Percentiles rank a stretch among this genome's conserved stretches.
Evolutionary conservation across 331 rosid species (phyloP).

Genomic region (Telfairia occidentalis): DNA sequence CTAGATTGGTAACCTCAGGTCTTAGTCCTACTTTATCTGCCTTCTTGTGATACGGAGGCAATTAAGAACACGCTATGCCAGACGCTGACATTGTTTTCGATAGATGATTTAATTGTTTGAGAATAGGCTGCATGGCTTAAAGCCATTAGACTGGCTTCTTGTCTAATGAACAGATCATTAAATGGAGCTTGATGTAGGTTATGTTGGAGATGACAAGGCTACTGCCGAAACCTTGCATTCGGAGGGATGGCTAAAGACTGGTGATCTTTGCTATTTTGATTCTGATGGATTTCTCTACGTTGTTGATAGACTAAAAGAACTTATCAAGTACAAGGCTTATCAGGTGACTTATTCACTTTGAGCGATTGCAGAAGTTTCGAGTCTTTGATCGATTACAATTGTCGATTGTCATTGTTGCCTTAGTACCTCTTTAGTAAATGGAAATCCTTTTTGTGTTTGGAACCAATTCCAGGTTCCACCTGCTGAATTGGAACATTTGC

Average conservation of each 20-base stretch:
- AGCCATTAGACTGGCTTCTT: background rate
- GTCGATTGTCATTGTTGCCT: background rate
- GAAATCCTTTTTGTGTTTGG: background rate
- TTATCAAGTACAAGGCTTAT: slow-evolving; percentile 84
- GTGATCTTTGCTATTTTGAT: slow-evolving; percentile 87
- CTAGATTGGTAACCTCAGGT: background rate
- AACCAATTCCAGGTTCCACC: slow-evolving; percentile 69
- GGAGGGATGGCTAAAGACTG: slow-evolving; percentile 84
- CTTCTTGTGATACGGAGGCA: background rate
- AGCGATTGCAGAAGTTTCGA: background rate
- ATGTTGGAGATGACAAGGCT: slow-evolving; percentile 66
- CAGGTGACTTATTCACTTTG: slow-evolving; percentile 35
- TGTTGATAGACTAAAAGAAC: slow-evolving; percentile 75
- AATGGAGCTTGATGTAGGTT: slow-evolving; percentile 37
- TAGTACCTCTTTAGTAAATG: background rate
- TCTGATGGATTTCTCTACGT: slow-evolving; percentile 60
- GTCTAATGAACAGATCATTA: background rate
- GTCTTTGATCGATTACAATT: background rate
- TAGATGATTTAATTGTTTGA: background rate
- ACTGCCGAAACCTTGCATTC: slow-evolving; percentile 61
- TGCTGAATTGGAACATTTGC: slow-evolving; percentile 72
- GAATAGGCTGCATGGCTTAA: background rate
- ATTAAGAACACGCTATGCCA: background rate
- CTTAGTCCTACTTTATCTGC: no score
- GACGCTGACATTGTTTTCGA: background rate